A percentile compares a stretch with the other conserved stretches of the same genome.
phyloP scores from a whole-genome alignment of 495 filamentous ascomycete species.

The Cercophora sp. region DNA sequence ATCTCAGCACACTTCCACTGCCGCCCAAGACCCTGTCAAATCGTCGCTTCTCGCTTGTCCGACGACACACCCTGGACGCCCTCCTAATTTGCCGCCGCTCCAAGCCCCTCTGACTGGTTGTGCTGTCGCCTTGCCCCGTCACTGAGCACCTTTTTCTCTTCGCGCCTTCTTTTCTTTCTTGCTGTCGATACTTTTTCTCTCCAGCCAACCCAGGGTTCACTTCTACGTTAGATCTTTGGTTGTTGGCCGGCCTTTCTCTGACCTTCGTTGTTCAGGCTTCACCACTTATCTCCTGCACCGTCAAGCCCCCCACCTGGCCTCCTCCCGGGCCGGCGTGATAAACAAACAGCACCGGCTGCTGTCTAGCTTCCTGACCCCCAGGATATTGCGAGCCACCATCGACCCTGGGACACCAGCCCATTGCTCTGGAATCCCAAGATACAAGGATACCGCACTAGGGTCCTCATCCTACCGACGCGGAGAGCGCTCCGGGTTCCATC shows the following conservation, averaged over 20 bases:
- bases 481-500: slow-evolving; percentile 21
- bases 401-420: slow-evolving; percentile 22
- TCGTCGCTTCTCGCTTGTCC: slow-evolving; percentile 32
- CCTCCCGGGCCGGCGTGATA: slow-evolving; percentile 16
- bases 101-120: slow-evolving; percentile 24
- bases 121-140: slow-evolving; percentile 12
- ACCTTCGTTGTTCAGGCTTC: not conserved
- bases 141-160: not conserved
- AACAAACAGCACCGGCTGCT: slow-evolving; percentile 20
- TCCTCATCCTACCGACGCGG: slow-evolving; percentile 17
- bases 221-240: too few species aligned
- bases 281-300: too few species aligned
- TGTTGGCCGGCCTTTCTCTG: not conserved
- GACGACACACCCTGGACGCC: slow-evolving; percentile 13
- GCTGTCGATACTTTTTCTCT: slow-evolving; percentile 4
- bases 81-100: slow-evolving; percentile 32
- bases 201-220: not conserved
- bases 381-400: slow-evolving; percentile 11
- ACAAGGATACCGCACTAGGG: slow-evolving; percentile 24
- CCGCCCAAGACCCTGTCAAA: slow-evolving; percentile 32
- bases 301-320: slow-evolving; percentile 21
- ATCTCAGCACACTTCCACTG: slow-evolving; percentile 33
- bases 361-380: slow-evolving; percentile 12
- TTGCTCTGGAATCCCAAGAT: slow-evolving; percentile 24
- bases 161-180: slow-evolving; percentile 1